These are phyloP conservation scores for Solanum etuberosum DNA, from an alignment of 257 asterid genomes.

Conservation along the genomic window DNA sequence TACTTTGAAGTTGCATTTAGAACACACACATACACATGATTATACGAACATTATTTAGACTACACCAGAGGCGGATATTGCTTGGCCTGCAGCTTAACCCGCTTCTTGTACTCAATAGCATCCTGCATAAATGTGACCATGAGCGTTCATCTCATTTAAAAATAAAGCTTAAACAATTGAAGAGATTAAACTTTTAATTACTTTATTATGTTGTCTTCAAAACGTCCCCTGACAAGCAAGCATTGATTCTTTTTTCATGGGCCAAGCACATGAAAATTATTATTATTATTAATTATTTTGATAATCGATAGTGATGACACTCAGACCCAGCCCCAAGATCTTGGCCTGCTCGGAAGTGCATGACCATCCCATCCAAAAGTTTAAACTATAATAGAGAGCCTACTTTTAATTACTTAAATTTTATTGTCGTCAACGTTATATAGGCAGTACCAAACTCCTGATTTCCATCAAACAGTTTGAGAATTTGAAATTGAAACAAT, in stretches of 20 bases:
- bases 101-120: constrained; percentile 57
- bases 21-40: neutral
- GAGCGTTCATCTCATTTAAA: neutral
- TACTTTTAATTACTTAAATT: neutral
- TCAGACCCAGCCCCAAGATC: neutral
- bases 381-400: neutral
- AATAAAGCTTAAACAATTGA: neutral
- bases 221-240: neutral
- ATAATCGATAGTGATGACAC: neutral
- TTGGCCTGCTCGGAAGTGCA: neutral
- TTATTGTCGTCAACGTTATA: neutral
- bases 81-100: constrained; percentile 76
- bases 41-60: constrained; percentile 14
- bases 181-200: neutral
- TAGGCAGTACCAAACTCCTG: neutral
- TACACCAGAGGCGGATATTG: constrained; percentile 47
- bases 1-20: neutral
- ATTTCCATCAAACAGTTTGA: neutral
- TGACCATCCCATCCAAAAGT: neutral
- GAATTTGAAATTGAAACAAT: neutral
- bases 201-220: neutral
- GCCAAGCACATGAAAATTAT: neutral
- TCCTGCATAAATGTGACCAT: constrained; percentile 42
- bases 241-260: neutral
- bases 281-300: neutral